Conservation (phyloP, 352 stramenopile species). For the Phytophthora citricola region DNA sequence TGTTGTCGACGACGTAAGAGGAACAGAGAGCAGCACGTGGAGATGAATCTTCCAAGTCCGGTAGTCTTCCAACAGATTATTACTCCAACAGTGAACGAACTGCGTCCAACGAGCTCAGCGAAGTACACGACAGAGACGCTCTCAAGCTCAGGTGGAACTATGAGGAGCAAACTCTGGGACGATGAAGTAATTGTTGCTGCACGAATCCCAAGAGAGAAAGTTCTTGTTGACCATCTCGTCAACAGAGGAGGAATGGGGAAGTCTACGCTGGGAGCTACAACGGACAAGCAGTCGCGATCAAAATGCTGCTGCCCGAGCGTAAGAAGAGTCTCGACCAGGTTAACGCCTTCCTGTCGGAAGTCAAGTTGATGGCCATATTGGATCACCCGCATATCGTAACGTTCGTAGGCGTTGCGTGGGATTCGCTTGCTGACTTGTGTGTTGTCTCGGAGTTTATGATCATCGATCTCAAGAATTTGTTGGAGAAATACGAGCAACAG, state of each 20-base stretch:
- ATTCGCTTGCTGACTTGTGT: slow-evolving; percentile 36
- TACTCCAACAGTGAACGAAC: neutral
- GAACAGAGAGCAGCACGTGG: slow-evolving; percentile 11
- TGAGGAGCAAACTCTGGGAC: slow-evolving; percentile 25
- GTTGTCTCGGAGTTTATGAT: slow-evolving; percentile 53
- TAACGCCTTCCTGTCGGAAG: slow-evolving; percentile 31
- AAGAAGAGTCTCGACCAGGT: slow-evolving; percentile 34
- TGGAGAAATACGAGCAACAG: slow-evolving; percentile 32
- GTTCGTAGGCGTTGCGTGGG: slow-evolving; percentile 42
- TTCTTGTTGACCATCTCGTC: slow-evolving; percentile 13
- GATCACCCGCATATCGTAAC: slow-evolving; percentile 12
- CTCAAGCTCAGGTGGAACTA: slow-evolving; percentile 7
- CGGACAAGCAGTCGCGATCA: slow-evolving; percentile 30
- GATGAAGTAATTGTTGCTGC: slow-evolving; percentile 38
- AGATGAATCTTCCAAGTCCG: slow-evolving; percentile 15
- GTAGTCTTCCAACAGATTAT: slow-evolving; percentile 9
- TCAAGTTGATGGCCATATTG: slow-evolving; percentile 33
- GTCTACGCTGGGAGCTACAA: slow-evolving; percentile 34
- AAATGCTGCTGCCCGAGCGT: slow-evolving; percentile 32
- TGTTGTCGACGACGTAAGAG: slow-evolving; percentile 15
- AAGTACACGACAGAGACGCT: slow-evolving; percentile 18
- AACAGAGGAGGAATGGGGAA: slow-evolving; percentile 31
- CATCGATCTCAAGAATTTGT: slow-evolving; percentile 34
- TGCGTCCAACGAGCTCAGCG: slow-evolving; percentile 2
- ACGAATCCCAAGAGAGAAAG: slow-evolving; percentile 26